Base-by-base conservation (phyloP, 371 early-diverging fungal genomes). In the Circinella minor region DNA sequence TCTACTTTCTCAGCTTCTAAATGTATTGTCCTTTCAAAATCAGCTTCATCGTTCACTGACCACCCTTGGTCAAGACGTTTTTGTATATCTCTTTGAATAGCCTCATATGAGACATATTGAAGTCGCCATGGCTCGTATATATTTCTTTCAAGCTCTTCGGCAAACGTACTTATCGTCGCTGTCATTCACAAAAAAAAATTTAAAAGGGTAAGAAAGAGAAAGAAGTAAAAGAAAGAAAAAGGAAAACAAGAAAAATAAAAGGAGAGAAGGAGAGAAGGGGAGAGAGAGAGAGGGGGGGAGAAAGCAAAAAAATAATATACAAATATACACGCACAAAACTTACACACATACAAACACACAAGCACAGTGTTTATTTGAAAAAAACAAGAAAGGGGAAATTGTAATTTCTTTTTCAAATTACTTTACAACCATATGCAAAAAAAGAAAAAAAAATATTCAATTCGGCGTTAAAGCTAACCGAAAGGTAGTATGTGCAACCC, bases 1-100 rank as follows among this genome's bases (percentile, higher is more conserved):
- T 80, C 81, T 0, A 93, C 94, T 86, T 95, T 96, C 63, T 93
- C 94, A 36, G 96, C 90, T 78, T 98, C 97, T n/a, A 91, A 84
- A 47, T 92, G 94, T 6, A 97, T 79, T 18, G 85, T 77, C 61
- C 91, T 89, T 36, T 95, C 91, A 81, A 97, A 96, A 43, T 92
- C 90, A 4, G 91, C 83, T 74, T 97, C 98, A 59, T 93, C 92
- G 17, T 85, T 80, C 51, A 88, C 89, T 3, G 89, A 88, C 86
- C 87, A 88, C 36, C 67, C 68, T 43, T 77, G 76, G 18, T 71
- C 61, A 65, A 71, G 82, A 48, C 84, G 77, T 63, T 86, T 77
- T 73, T 91, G 92, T 75, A 95, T 87, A 57, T 87, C 90, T 7
- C 77, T 75, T 81, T 93, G 93, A 63, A 96, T 92, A 11, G 87